These are phyloP conservation scores for Jasminum sambac DNA, from an alignment of 257 asterid genomes.

Conservation along the genomic window DNA sequence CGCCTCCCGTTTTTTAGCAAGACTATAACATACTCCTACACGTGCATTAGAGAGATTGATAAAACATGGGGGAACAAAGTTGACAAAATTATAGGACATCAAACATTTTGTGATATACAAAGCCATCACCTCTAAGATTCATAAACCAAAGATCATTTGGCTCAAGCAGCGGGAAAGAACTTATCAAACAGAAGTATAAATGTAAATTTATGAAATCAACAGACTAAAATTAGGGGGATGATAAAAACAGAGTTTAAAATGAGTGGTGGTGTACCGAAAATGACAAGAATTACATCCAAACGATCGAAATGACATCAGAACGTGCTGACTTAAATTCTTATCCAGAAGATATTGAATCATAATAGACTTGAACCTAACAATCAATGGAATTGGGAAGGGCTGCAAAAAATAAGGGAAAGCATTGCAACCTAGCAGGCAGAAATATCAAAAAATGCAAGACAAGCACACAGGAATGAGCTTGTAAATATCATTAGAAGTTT, in stretches of 20 bases:
- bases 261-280: slow-evolving; percentile 3
- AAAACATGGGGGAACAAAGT: slow-evolving; percentile 1
- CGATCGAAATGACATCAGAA: background rate
- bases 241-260: background rate
- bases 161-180: background rate
- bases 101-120: slow-evolving; percentile 2
- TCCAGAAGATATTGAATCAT: slow-evolving; percentile 8
- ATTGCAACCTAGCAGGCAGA: slow-evolving; percentile 1
- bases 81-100: background rate
- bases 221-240: background rate
- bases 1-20: slow-evolving; percentile 94
- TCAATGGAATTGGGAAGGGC: background rate
- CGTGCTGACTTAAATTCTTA: background rate
- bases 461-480: background rate
- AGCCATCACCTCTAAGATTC: slow-evolving; percentile 12
- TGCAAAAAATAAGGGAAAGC: background rate
- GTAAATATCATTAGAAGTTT: background rate
- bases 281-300: slow-evolving; percentile 5
- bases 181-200: background rate
- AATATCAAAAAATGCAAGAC: background rate
- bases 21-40: slow-evolving; percentile 93
- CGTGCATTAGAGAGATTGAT: slow-evolving; percentile 30
- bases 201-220: background rate
- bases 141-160: slow-evolving; percentile 2
- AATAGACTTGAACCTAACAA: background rate